Percentiles rank a stretch among this genome's conserved stretches.
Evolutionary conservation across 345 rosid genomes (phyloP).

Genomic region (Acer campestre): DNA sequence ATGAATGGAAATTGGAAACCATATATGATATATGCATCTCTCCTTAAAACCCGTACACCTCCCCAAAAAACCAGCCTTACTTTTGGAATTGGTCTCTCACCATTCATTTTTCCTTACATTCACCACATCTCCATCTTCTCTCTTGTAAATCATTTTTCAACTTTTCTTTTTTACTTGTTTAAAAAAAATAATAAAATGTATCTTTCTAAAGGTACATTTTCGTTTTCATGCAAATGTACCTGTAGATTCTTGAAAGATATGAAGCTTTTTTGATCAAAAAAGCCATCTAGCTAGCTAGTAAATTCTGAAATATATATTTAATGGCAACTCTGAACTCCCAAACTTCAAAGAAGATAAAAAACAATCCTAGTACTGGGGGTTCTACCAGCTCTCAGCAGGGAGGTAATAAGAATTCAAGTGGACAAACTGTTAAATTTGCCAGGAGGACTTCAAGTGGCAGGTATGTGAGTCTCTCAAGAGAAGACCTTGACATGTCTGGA

Average conservation of each 20-base stretch:
- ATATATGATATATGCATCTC: background rate
- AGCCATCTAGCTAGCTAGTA: too few species aligned
- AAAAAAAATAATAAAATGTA: too few species aligned
- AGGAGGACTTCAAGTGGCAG: conserved; percentile 92
- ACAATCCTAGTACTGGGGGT: conserved; percentile 45
- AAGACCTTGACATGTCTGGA: conserved; percentile 82
- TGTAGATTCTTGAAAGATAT: background rate
- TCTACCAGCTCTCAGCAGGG: conserved; percentile 24
- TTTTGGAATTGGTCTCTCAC: conserved; percentile 28
- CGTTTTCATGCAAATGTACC: conserved; percentile 15
- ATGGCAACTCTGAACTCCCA: conserved; percentile 64
- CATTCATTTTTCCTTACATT: background rate
- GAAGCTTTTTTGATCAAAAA: background rate
- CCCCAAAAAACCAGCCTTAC: conserved; percentile 8
- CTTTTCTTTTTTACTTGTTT: background rate
- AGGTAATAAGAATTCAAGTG: conserved; percentile 26
- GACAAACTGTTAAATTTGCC: conserved; percentile 88
- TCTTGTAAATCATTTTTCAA: background rate
- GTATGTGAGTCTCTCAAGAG: conserved; percentile 83
- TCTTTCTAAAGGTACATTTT: background rate
- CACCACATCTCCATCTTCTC: background rate
- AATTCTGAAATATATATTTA: background rate
- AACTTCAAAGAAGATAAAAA: conserved; percentile 62
- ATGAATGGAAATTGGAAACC: background rate
- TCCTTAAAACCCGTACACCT: conserved; percentile 19